Evolutionary conservation across 352 stramenopile genomes (phyloP).

Genomic region (Globisporangium nagaii): DNA sequence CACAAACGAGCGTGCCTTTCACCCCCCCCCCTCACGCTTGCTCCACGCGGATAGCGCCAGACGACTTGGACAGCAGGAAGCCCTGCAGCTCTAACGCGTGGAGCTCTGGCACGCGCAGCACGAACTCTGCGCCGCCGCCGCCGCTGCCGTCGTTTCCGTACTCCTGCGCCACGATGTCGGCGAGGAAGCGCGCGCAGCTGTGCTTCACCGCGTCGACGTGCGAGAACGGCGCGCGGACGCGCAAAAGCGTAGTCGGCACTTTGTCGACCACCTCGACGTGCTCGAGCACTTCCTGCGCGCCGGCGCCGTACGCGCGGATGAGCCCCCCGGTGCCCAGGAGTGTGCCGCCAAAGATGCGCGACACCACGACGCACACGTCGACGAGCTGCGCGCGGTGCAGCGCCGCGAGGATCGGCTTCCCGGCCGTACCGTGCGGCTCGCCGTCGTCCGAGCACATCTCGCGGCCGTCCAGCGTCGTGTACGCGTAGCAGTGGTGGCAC

Average conservation of each 20-base stretch:
- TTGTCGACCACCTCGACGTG: conserved; percentile 46
- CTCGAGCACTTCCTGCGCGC: conserved; percentile 52
- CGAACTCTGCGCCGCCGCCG: conserved; percentile 27
- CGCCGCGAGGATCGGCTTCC: conserved; percentile 53
- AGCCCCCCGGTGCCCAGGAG: conserved; percentile 68
- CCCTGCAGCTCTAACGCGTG: conserved; percentile 21
- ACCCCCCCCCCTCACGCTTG: neutral
- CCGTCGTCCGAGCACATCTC: conserved; percentile 71
- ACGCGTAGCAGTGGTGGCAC: conserved; percentile 75
- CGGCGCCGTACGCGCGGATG: conserved; percentile 62
- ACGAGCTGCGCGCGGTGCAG: conserved; percentile 56
- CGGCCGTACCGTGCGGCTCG: conserved; percentile 68
- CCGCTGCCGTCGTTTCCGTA: conserved; percentile 11
- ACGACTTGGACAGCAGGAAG: conserved; percentile 44
- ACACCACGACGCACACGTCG: conserved; percentile 71
- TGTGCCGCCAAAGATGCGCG: conserved; percentile 67
- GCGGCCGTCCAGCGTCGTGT: conserved; percentile 40
- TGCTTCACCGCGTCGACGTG: conserved; percentile 47
- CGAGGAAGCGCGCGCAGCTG: conserved; percentile 31
- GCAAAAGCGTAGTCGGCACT: conserved; percentile 34
- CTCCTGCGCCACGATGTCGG: conserved; percentile 36
- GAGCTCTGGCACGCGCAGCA: conserved; percentile 31
- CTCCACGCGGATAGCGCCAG: conserved; percentile 21
- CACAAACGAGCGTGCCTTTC: too few relatives aligned
- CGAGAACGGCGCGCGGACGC: conserved; percentile 23